Evolutionary conservation across 768 basidiomycete species (phyloP), one percentile per base, ranked within the genome.

Genomic region (Austroboletus eburneus): DNA sequence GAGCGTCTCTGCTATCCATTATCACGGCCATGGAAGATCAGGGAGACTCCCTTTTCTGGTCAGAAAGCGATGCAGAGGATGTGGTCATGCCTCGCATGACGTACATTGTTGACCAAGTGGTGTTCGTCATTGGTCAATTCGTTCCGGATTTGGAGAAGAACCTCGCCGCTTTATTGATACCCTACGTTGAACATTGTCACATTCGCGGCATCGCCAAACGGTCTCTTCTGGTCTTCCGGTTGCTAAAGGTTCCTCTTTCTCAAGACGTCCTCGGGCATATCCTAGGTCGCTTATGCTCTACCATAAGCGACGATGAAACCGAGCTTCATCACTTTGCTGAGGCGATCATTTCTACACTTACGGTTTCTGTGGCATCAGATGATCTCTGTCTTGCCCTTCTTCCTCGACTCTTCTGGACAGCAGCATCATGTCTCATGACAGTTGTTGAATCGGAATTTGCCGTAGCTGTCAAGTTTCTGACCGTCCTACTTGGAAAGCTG

Each of bases 321-420:
- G 85, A 85, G 51, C 83, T 93, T 39, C 88, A 90, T 57, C 72
- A 78, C 12, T 94, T 95, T 67, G 84, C 88, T 16, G 78, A 79
- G 8, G 93, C 93, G 66, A 83, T 95, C 49, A 69, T 96, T 27
- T 71, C 79, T 34, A 94, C 87, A 0, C 73, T 96, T 43, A 78
- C 76, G 12, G 75, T 83, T 16, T 70, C 87, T 49, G 78, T 79
- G 17, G 69, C 72, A 16, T 69, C 76, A 3, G 67, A 72, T 13
- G 79, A 84, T 39, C 70, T 87, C 13, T 76, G 85, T 52, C 69
- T 73, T 43, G 66, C 73, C 1, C 72, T 90, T 22, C 69, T 88
- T 12, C 90, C 93, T 3, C 88, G 89, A 52, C 71, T 94, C 41
- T 95, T 89, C 65, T 96, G 93, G 94, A 84, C 82, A 59, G 73